Evolutionary conservation across 2,329 filamentous ascomycete genomes (phyloP).

Genomic region (Calonectria fujianensis): DNA sequence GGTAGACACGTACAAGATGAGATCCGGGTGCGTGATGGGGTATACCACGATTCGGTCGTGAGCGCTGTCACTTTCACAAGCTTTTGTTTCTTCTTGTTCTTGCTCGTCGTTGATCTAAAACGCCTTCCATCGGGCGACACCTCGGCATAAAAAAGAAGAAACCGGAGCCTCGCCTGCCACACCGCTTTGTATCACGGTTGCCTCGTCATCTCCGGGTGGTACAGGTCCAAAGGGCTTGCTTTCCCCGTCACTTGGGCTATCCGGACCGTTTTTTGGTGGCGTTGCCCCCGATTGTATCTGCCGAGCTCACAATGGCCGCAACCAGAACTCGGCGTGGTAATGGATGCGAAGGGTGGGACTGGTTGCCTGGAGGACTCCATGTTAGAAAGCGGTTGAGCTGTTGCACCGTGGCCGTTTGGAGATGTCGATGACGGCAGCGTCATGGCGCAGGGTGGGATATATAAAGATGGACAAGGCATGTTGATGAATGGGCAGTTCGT

Average conservation of each 20-base stretch:
- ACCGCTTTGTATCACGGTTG: constrained; percentile 25
- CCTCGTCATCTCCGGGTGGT: constrained; percentile 28
- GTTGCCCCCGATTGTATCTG: constrained; percentile 9
- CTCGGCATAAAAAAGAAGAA: constrained; percentile 4
- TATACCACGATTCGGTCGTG: not conserved
- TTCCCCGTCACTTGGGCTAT: constrained; percentile 5
- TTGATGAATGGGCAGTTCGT: not conserved
- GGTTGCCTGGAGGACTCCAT: constrained; percentile 14
- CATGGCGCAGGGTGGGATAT: not conserved
- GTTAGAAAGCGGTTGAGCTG: not conserved
- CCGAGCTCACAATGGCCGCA: constrained; percentile 25
- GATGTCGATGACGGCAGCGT: not conserved
- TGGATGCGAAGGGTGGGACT: constrained; percentile 36
- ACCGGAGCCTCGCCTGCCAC: constrained; percentile 9
- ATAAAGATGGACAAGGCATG: not conserved
- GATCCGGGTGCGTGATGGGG: not conserved
- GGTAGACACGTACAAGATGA: not conserved
- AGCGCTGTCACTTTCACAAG: not conserved
- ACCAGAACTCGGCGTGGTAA: constrained; percentile 25
- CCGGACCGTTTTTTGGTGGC: not conserved
- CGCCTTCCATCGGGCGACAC: not conserved
- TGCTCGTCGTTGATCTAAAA: not conserved
- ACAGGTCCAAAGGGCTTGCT: not conserved
- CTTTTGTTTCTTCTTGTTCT: not conserved
- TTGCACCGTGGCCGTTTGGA: constrained; percentile 3